Conservation (phyloP, 2,329 filamentous ascomycete genomes). For the Remersonia thermophila region DNA sequence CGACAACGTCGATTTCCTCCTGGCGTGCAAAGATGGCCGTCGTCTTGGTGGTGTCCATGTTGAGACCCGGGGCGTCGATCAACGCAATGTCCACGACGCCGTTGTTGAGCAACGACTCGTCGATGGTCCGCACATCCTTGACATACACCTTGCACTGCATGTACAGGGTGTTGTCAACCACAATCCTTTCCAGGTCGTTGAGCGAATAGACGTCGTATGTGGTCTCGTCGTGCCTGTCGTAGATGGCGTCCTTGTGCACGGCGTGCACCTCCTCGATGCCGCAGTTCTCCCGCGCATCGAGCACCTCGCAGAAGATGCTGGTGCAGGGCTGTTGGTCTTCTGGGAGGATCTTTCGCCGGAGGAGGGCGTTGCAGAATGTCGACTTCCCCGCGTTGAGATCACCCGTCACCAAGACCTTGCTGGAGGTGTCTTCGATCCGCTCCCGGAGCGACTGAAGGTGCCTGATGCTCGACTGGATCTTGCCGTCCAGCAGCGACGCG, state of each 20-base stretch:
- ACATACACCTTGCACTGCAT: slow-evolving; percentile 96
- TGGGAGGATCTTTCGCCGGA: slow-evolving; percentile 82
- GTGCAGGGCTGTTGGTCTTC: slow-evolving; percentile 98
- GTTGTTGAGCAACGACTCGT: slow-evolving; percentile 91
- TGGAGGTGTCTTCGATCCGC: slow-evolving; percentile 92
- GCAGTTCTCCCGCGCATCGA: slow-evolving; percentile 83
- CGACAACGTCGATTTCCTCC: slow-evolving; percentile 96
- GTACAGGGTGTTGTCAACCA: slow-evolving; percentile 77
- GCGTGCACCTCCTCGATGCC: slow-evolving; percentile 92
- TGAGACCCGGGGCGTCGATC: slow-evolving; percentile 91
- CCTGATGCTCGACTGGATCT: slow-evolving; percentile 86
- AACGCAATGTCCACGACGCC: slow-evolving; percentile 95
- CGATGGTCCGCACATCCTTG: slow-evolving; percentile 75
- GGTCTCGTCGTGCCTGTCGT: slow-evolving; percentile 82
- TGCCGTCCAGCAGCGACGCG: slow-evolving; percentile 80
- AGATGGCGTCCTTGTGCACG: slow-evolving; percentile 66
- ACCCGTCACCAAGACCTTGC: slow-evolving; percentile 91
- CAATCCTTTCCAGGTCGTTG: slow-evolving; percentile 71
- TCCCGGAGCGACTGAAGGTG: slow-evolving; percentile 80
- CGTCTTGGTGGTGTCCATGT: slow-evolving; percentile 92
- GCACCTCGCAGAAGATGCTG: slow-evolving; percentile 93
- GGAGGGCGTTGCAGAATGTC: slow-evolving; percentile 94
- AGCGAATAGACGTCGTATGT: slow-evolving; percentile 83
- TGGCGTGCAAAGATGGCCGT: slow-evolving; percentile 94
- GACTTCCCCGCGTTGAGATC: slow-evolving; percentile 97